phyloP scores from a whole-genome alignment of 192 early-diverging fungal species.

The Coemansia sp. region DNA sequence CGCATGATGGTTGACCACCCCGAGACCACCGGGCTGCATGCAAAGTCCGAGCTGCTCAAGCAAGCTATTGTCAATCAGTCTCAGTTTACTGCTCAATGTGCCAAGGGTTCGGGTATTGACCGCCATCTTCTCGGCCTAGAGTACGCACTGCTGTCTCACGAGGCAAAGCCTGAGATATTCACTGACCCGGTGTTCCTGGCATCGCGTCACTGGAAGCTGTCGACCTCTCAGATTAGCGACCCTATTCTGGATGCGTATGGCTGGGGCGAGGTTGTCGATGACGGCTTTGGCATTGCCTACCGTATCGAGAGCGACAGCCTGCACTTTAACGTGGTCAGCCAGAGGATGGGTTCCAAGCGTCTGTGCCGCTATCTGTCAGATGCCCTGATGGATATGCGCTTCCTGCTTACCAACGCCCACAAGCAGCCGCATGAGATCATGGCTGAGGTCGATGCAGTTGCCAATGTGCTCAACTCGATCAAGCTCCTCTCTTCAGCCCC shows the following conservation, averaged over 20 bases:
- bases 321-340: conserved; percentile 54
- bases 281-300: conserved; percentile 59
- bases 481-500: conserved; percentile 40
- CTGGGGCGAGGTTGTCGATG: conserved; percentile 60
- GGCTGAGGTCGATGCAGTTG: conserved; percentile 51
- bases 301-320: conserved; percentile 50
- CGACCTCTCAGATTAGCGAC: conserved; percentile 61
- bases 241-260: conserved; percentile 55
- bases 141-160: conserved; percentile 46
- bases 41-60: conserved; percentile 51
- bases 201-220: conserved; percentile 63
- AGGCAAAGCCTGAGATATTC: conserved; percentile 44
- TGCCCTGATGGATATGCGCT: conserved; percentile 70
- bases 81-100: conserved; percentile 57
- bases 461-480: conserved; percentile 45
- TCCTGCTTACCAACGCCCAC: conserved; percentile 48
- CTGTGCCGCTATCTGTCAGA: conserved; percentile 61
- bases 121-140: conserved; percentile 69
- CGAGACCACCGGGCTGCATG: conserved; percentile 43
- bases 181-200: conserved; percentile 57
- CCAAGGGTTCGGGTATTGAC: conserved; percentile 64
- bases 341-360: conserved; percentile 47
- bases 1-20: conserved; percentile 52
- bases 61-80: conserved; percentile 53
- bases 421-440: conserved; percentile 51